These are phyloP conservation scores for Yamadazyma takamatsuzukensis DNA, from an alignment of 805 yeast genomes.

Conservation along the genomic window DNA sequence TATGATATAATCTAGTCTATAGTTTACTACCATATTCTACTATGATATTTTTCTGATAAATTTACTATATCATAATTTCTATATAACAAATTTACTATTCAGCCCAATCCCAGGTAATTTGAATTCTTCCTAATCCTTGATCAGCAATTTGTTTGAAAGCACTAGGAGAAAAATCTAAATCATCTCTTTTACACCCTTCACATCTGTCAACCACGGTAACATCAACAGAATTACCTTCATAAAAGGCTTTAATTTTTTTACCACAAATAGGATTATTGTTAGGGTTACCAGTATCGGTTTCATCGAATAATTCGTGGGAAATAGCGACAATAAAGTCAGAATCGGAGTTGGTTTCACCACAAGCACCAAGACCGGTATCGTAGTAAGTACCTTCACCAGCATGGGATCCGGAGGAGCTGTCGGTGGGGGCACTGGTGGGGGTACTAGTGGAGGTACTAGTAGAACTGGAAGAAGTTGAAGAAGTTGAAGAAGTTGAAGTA, in stretches of 20 bases:
- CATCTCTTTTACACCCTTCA: slow-evolving; percentile 47
- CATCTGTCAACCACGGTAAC: slow-evolving; percentile 59
- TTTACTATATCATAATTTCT: too few relatives aligned
- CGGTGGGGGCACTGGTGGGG: slow-evolving; percentile 8
- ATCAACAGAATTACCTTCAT: slow-evolving; percentile 48
- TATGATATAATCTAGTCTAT: too few relatives aligned
- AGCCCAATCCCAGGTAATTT: slow-evolving; percentile 45
- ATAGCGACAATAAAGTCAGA: slow-evolving; percentile 54
- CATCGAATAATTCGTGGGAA: slow-evolving; percentile 39
- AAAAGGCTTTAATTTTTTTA: slow-evolving; percentile 43
- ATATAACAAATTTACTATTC: too few relatives aligned
- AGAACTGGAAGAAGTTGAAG: slow-evolving; percentile 6
- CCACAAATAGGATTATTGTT: slow-evolving; percentile 53
- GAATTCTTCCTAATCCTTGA: slow-evolving; percentile 49
- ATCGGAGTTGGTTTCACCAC: slow-evolving; percentile 46
- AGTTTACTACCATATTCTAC: too few relatives aligned
- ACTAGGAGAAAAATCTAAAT: slow-evolving; percentile 58
- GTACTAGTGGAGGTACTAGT: slow-evolving; percentile 9
- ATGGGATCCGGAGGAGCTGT: slow-evolving; percentile 11
- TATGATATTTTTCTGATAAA: too few relatives aligned
- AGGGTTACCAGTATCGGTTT: slow-evolving; percentile 30
- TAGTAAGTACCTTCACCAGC: slow-evolving; percentile 46
- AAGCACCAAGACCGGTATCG: slow-evolving; percentile 48
- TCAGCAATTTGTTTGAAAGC: slow-evolving; percentile 54
- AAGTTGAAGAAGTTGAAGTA: slow-evolving; percentile 7